A percentile compares a stretch with the other conserved stretches of the same genome.
Conservation (phyloP, 352 stramenopile genomes). For the Pythium aristosporum region DNA sequence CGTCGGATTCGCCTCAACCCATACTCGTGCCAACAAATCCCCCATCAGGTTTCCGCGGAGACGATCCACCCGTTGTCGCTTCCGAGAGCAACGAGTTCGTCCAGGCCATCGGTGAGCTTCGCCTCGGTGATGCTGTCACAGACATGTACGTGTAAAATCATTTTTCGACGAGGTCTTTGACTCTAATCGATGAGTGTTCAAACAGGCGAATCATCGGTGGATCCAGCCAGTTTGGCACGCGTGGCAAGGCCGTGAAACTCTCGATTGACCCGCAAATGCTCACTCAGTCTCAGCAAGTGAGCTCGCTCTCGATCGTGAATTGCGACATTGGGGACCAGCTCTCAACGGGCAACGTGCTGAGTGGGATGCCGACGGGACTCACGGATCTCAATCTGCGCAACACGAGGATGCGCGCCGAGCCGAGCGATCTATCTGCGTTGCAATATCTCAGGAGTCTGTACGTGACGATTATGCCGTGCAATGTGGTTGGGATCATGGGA, state of each 20-base stretch:
- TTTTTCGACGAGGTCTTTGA: too few relatives aligned
- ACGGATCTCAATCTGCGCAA: background rate
- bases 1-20: background rate
- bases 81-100: constrained; percentile 4
- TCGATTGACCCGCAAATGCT: background rate
- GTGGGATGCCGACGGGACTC: background rate
- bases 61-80: constrained; percentile 2
- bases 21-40: too few relatives aligned
- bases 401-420: constrained; percentile 1
- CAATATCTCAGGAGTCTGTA: background rate
- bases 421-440: background rate
- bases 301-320: background rate
- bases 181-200: background rate
- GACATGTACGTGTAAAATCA: constrained; percentile 3
- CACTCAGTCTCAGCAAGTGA: background rate
- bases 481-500: too few relatives aligned
- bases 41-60: too few relatives aligned
- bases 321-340: constrained; percentile 3
- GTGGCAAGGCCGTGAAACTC: background rate
- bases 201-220: background rate
- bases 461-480: background rate
- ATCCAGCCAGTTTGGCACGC: background rate
- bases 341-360: background rate
- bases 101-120: background rate
- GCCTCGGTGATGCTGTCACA: background rate